Evolutionary conservation across 257 asterid species (phyloP).

Genomic region (Solanum chaucha): DNA sequence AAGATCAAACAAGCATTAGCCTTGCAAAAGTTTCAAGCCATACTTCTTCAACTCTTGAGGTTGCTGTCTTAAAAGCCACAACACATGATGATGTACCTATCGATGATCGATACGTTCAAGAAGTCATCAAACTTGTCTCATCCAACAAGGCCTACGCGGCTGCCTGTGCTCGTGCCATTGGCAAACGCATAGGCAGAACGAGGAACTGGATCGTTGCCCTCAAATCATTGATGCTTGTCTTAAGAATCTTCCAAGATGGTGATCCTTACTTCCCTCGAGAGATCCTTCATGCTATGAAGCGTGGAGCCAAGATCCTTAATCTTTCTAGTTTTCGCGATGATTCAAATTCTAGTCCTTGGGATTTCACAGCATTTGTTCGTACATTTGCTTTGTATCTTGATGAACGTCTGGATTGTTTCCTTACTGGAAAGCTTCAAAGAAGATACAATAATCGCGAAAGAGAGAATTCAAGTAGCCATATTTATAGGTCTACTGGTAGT

Average conservation of each 20-base stretch:
- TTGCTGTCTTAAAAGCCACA: conserved; percentile 68
- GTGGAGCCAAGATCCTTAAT: conserved; percentile 72
- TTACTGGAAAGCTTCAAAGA: conserved; percentile 69
- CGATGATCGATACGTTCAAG: conserved; percentile 49
- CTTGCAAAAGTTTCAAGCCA: conserved; percentile 69
- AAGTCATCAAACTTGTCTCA: conserved; percentile 51
- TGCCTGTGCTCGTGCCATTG: conserved; percentile 67
- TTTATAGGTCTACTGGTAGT: conserved; percentile 10
- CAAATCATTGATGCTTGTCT: conserved; percentile 63
- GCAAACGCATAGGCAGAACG: conserved; percentile 79
- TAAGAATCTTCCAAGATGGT: conserved; percentile 74
- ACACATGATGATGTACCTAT: conserved; percentile 69
- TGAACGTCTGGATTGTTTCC: conserved; percentile 72
- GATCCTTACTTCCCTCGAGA: conserved; percentile 93
- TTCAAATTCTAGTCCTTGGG: conserved; percentile 79
- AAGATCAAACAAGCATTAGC: conserved; percentile 86
- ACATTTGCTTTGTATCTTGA: conserved; percentile 72
- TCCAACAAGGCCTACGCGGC: conserved; percentile 58
- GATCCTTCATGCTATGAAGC: conserved; percentile 79
- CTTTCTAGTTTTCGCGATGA: conserved; percentile 71
- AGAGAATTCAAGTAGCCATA: conserved; percentile 16
- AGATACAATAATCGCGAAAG: not conserved
- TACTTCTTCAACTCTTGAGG: conserved; percentile 51
- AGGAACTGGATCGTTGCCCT: conserved; percentile 84
- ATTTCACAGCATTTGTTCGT: conserved; percentile 68